Evolutionary conservation across 2,329 filamentous ascomycete genomes (phyloP), one percentile per base, ranked within the genome.

Genomic region (Hirsutella thompsonii): DNA sequence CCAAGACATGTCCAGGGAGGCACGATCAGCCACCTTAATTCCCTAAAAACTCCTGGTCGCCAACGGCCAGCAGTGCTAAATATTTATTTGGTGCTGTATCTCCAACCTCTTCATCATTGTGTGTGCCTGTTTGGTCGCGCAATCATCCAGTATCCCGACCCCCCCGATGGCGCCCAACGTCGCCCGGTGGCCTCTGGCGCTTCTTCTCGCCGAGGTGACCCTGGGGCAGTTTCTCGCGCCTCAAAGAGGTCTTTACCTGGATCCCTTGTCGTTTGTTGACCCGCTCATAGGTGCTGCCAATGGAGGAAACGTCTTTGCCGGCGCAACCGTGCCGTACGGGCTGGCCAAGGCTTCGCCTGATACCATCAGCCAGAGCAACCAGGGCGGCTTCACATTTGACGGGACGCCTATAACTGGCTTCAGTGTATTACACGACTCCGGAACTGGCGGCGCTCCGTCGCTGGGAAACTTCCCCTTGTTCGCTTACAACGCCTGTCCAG

Each of bases 381-480:
- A 76, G 48, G 72, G 72, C 21, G 72, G 73, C 9, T 78, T 76
- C 52, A 67, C 70, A 0, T 62, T 73, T 5, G 70, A 76, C 40
- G 61, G 59, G 35, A 57, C 58, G 16, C 58, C 61, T 1, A 65
- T 77, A 29, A 66, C 64, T 4, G 76, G 74, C 13, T 78, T 76
- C 55, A 73, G 69, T 11, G 64, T 69, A 30, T 64, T 77, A 61
- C 74, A 77, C 52, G 74, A 78, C 50, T 73, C 69, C 2, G 74
- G 74, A 1, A 77, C 72, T 0, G 74, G 74, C 19, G 67, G 67
- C 8, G 58, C 60, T 1, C 74, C 81, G 0, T 84, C 78, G 4
- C 60, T 86, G 14, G 83, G 81, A 13, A 85, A 84, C 52, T 87
- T 87, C 40, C 78, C 83, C 0, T 62, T 87, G 2, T 86, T 87